A percentile compares a stretch with the other conserved stretches of the same genome.
phyloP scores from a whole-genome alignment of 257 asterid species.

The Cruciata laevipes region DNA sequence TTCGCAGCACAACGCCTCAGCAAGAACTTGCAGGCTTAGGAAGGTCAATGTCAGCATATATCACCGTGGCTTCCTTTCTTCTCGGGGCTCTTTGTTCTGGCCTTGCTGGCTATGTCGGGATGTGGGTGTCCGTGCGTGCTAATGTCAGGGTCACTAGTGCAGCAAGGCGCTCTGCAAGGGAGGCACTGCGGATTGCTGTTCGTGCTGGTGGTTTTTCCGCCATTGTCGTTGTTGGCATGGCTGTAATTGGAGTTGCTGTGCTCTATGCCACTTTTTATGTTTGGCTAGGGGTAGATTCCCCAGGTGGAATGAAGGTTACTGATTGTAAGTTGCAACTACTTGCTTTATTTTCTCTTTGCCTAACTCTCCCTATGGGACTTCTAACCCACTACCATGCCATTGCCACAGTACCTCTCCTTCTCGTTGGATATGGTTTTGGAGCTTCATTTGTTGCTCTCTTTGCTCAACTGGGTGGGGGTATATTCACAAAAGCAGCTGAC shows the following conservation, averaged over 20 bases:
- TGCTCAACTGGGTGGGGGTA: slow-evolving; percentile 99
- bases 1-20: slow-evolving; percentile 84
- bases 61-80: slow-evolving; percentile 84
- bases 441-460: slow-evolving; percentile 99
- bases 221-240: slow-evolving; percentile 94
- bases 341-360: slow-evolving; percentile 12
- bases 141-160: slow-evolving; percentile 99
- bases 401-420: slow-evolving; percentile 91
- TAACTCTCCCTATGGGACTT: neutral
- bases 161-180: slow-evolving; percentile 95
- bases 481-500: slow-evolving; percentile 96
- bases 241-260: slow-evolving; percentile 87
- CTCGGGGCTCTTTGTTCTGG: slow-evolving; percentile 99
- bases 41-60: slow-evolving; percentile 70
- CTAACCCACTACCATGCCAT: slow-evolving; percentile 11
- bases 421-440: slow-evolving; percentile 98
- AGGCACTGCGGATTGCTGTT: slow-evolving; percentile 98
- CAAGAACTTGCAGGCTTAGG: slow-evolving; percentile 92
- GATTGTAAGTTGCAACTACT: slow-evolving; percentile 58
- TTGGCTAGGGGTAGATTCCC: slow-evolving; percentile 82
- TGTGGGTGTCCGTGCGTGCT: slow-evolving; percentile 99
- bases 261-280: slow-evolving; percentile 84
- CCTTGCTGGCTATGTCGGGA: slow-evolving; percentile 95
- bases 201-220: slow-evolving; percentile 99
- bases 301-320: slow-evolving; percentile 82